Evolutionary conservation across 1,139 yeast genomes (phyloP).

Genomic region (Protomyces inundatus): DNA sequence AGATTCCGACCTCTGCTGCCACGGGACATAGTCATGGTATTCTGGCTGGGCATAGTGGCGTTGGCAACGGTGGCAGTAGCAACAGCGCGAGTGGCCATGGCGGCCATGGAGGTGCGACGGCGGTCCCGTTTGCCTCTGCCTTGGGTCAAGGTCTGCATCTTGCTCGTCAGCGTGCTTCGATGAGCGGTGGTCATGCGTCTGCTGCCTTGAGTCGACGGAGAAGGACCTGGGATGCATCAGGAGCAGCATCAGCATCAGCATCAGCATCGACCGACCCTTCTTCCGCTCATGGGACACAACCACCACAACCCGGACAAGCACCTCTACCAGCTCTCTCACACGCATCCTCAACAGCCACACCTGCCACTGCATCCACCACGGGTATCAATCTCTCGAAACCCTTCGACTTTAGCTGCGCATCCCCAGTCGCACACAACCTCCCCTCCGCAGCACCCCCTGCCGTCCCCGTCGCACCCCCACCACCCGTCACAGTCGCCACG

Average conservation of each 20-base stretch:
- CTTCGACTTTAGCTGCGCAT: conserved; percentile 23
- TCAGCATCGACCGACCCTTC: neutral
- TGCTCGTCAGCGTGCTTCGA: neutral
- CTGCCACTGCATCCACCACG: no score
- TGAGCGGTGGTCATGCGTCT: no score
- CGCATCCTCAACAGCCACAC: neutral
- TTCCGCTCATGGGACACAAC: conserved; percentile 17
- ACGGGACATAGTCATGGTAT: conserved; percentile 7
- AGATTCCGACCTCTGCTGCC: conserved; percentile 27
- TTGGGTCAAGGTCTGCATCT: neutral
- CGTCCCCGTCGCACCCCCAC: neutral
- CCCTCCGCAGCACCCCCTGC: conserved; percentile 17
- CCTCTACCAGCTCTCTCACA: neutral
- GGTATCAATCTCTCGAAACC: neutral
- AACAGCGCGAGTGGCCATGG: neutral
- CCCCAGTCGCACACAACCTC: conserved; percentile 21
- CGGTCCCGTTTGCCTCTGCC: neutral
- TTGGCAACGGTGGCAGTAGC: neutral
- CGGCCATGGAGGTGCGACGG: neutral
- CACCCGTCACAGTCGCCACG: conserved; percentile 17
- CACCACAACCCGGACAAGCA: neutral
- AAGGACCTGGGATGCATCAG: neutral
- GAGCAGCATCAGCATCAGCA: neutral
- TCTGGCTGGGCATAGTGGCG: neutral
- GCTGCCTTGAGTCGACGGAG: no score